Evolutionary conservation across 2,329 filamentous ascomycete species (phyloP).

Genomic region (Botrytis fragariae): DNA sequence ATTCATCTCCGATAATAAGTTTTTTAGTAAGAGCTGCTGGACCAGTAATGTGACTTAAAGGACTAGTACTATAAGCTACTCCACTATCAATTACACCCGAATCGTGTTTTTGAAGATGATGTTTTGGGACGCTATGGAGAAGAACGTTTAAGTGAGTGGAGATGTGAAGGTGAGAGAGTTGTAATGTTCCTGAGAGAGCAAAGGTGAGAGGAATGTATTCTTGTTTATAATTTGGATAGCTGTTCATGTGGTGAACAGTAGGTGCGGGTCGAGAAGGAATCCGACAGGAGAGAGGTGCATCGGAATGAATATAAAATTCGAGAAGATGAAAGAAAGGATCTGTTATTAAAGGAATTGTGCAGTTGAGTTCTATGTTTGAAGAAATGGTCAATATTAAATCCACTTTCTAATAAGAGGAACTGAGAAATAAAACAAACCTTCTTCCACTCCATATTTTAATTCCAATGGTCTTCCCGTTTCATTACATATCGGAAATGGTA

Average conservation of each 20-base stretch:
- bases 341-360: slow-evolving; percentile 72
- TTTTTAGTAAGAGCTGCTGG: slow-evolving; percentile 53
- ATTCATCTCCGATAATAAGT: slow-evolving; percentile 81
- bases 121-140: slow-evolving; percentile 63
- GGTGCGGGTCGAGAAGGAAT: slow-evolving; percentile 72
- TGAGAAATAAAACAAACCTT: slow-evolving; percentile 28
- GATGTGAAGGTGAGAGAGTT: slow-evolving; percentile 86
- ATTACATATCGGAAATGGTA: slow-evolving; percentile 86
- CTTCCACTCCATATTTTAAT: slow-evolving; percentile 79
- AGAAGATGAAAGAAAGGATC: slow-evolving; percentile 84
- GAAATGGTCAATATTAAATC: not conserved
- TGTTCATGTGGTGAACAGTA: slow-evolving; percentile 45
- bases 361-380: slow-evolving; percentile 65
- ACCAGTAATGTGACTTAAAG: slow-evolving; percentile 51
- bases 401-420: not conserved
- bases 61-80: slow-evolving; percentile 70
- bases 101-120: slow-evolving; percentile 60
- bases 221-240: slow-evolving; percentile 41
- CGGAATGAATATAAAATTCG: slow-evolving; percentile 97
- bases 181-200: slow-evolving; percentile 82
- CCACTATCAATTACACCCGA: slow-evolving; percentile 83
- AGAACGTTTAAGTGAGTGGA: slow-evolving; percentile 87
- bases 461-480: slow-evolving; percentile 81
- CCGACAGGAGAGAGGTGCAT: slow-evolving; percentile 88
- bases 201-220: slow-evolving; percentile 84